A percentile compares a stretch with the other conserved stretches of the same genome.
Conservation (phyloP, 208 protist species). For the Trypanosoma mega region DNA sequence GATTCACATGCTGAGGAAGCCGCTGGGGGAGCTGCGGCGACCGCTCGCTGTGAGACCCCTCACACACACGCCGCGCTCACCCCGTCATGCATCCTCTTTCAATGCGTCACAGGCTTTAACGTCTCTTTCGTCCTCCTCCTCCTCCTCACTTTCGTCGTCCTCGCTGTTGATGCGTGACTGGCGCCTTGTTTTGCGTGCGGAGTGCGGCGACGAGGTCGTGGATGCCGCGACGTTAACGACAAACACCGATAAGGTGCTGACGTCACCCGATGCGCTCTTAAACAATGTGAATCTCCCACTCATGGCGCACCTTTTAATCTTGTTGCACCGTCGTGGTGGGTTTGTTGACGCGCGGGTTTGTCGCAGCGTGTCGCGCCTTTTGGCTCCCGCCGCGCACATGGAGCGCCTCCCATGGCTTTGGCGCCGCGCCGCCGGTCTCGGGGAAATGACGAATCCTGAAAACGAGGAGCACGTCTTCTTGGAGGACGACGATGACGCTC, state of each 20-base stretch:
- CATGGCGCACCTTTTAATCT: conserved; percentile 29
- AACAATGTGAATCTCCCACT: conserved; percentile 23
- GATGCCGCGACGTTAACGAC: conserved; percentile 16
- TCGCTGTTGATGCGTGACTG: conserved; percentile 10
- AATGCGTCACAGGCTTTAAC: neutral
- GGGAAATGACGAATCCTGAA: neutral
- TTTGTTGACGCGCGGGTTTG: conserved; percentile 32
- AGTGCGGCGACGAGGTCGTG: conserved; percentile 5
- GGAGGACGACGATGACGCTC: neutral
- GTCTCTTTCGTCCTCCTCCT: neutral
- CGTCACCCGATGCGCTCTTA: conserved; percentile 17
- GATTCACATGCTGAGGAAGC: conserved; percentile 31
- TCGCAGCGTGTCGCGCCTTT: conserved; percentile 33
- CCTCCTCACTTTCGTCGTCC: neutral
- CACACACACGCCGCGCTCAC: neutral
- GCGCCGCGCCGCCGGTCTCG: conserved; percentile 2
- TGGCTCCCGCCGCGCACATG: conserved; percentile 43
- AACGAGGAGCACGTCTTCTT: neutral
- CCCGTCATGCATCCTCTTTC: no score
- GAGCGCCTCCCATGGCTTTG: conserved; percentile 59
- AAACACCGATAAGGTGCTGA: conserved; percentile 17
- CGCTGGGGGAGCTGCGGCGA: conserved; percentile 13
- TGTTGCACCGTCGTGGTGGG: conserved; percentile 43
- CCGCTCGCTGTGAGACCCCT: conserved; percentile 12
- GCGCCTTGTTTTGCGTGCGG: conserved; percentile 13